Base-by-base conservation (phyloP, 805 yeast genomes). In the Yamadazyma takamatsuzukensis region DNA sequence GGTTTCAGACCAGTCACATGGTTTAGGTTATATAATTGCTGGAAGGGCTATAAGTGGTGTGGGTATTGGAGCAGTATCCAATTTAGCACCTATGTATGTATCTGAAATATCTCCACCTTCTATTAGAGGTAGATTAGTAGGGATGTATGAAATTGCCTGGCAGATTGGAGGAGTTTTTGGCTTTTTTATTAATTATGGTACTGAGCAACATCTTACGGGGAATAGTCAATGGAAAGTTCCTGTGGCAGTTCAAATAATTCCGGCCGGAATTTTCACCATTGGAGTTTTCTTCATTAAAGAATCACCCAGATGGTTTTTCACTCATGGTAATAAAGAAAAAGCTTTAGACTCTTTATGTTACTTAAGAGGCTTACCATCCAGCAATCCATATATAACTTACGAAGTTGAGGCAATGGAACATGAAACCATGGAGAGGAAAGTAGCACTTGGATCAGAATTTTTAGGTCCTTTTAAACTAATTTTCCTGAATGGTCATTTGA, bases 31-130 rank as follows among this genome's bases (percentile, higher is more conserved):
- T 29, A 17, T 37, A 15, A 22, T 70, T 40, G 68, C 73, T 2
- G 80, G 80, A 11, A 57, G 80, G 40, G 68, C 68, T 25, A 47
- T 74, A 30, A 60, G 74, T 12, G 80, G 80, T 5, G 30, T 74
- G 7, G 76, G 77, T 16, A 70, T 72, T 33, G 80, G 80, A 3
- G 65, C 68, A 7, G 60, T 73, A 24, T 61, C 78, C 2, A 63
- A 66, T 44, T 50, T 72, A 34, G 72, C 73, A 0, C 77, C 78
- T 6, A 61, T 69, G 21, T 70, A 67, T 37, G 57, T 71, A 5
- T 55, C 69, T 3, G 76, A 71, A 37, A 60, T 63, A 12, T 51
- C 68, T 4, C 73, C 75, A 3, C 56, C 71, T 3, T 51, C 63
- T 3, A 59, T 68, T 26, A 54, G 76, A 44, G 76, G 76, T 16